phyloP scores from a whole-genome alignment of 2,329 filamentous ascomycete species.

The Torrubiella hemipterigena region DNA sequence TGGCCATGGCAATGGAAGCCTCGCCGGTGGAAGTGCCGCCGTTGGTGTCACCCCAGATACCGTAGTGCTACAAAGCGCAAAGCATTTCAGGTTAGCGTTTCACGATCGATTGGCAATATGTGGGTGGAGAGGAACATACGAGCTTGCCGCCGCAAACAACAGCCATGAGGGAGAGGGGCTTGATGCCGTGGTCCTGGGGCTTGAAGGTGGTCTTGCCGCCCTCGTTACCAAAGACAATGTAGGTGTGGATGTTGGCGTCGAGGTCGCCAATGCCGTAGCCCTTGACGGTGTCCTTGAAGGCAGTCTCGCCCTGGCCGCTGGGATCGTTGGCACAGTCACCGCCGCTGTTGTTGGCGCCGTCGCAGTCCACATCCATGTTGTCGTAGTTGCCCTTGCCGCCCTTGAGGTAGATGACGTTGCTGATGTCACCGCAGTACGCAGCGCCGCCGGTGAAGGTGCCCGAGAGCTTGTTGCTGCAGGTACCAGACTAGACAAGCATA shows the following conservation, averaged over 20 bases:
- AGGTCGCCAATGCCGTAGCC: neutral
- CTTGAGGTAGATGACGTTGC: slow-evolving; percentile 20
- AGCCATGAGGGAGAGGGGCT: neutral
- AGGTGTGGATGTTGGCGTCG: neutral
- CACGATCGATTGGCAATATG: no score
- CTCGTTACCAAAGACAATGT: neutral
- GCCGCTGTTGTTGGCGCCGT: neutral
- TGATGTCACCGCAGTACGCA: slow-evolving; percentile 22
- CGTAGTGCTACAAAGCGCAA: no score
- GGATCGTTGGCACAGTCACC: neutral
- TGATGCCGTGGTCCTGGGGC: neutral
- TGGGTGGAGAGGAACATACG: no score
- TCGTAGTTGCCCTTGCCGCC: slow-evolving; percentile 22
- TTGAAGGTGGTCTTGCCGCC: neutral
- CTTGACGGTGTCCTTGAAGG: slow-evolving; percentile 1
- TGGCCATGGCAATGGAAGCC: neutral
- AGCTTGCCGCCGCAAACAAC: neutral
- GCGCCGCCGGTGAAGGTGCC: neutral
- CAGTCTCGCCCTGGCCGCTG: neutral
- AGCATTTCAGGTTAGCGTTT: no score
- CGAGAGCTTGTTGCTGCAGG: neutral
- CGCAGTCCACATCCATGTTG: slow-evolving; percentile 5
- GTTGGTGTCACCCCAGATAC: neutral
- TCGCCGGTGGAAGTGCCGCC: neutral
- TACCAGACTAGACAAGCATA: no score